A percentile compares a stretch with the other conserved stretches of the same genome.
These are phyloP conservation scores for Neonectria ditissima DNA, from an alignment of 2,329 filamentous ascomycete genomes.

Conservation along the genomic window DNA sequence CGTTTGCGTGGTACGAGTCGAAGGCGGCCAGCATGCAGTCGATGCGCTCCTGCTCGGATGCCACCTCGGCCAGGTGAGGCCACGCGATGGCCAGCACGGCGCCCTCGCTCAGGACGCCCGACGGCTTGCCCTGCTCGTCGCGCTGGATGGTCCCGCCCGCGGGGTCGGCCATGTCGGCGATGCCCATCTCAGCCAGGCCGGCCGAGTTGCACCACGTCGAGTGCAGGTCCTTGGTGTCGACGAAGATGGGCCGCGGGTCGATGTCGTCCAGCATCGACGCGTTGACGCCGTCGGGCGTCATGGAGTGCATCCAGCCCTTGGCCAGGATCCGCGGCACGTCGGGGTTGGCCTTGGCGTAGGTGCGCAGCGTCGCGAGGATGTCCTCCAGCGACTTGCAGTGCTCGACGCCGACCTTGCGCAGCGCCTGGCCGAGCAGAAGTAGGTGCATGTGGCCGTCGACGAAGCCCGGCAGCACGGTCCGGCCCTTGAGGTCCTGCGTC, in stretches of 20 bases:
- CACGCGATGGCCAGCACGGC: conserved; percentile 65
- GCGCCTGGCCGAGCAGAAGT: conserved; percentile 64
- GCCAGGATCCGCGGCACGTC: conserved; percentile 62
- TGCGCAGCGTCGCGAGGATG: conserved; percentile 59
- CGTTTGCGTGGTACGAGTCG: conserved; percentile 61
- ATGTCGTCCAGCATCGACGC: conserved; percentile 57
- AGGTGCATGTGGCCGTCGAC: conserved; percentile 70
- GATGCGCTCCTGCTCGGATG: conserved; percentile 61
- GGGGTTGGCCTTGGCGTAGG: conserved; percentile 60
- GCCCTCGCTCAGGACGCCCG: conserved; percentile 64
- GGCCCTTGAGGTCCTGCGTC: conserved; percentile 47
- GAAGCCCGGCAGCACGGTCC: conserved; percentile 64
- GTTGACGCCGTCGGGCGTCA: conserved; percentile 59
- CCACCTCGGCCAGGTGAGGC: conserved; percentile 63
- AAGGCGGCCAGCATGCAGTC: conserved; percentile 62
- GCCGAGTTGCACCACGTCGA: conserved; percentile 63
- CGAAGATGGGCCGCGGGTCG: conserved; percentile 61
- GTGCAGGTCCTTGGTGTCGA: conserved; percentile 63
- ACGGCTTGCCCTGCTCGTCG: conserved; percentile 59
- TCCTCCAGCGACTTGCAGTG: conserved; percentile 62
- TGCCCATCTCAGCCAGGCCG: conserved; percentile 58
- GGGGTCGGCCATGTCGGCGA: conserved; percentile 55
- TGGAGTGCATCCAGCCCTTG: conserved; percentile 67
- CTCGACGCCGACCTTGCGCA: conserved; percentile 63
- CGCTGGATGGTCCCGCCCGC: conserved; percentile 64